Evolutionary conservation across 2,329 filamentous ascomycete species (phyloP).

Genomic region (Aspergillus intermedius): DNA sequence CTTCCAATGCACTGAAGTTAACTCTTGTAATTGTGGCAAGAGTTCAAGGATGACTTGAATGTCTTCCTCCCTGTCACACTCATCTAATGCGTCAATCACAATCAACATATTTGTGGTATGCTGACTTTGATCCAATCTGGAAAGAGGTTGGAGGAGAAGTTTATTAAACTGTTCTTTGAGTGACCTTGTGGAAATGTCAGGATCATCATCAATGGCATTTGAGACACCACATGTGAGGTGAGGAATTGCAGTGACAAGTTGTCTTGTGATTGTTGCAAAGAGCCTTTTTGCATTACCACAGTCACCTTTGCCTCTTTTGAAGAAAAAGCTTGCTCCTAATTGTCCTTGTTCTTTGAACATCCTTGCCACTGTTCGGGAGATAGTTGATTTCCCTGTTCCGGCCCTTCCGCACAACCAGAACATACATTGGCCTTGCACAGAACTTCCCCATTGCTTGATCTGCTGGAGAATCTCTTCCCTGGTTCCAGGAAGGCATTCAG

Average conservation of each 20-base stretch:
- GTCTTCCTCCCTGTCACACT: slow-evolving; percentile 14
- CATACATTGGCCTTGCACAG: too few species aligned
- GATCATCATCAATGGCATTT: background rate
- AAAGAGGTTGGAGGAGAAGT: background rate
- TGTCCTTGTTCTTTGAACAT: slow-evolving; percentile 1
- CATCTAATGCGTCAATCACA: slow-evolving; percentile 20
- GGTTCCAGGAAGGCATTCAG: slow-evolving; percentile 14
- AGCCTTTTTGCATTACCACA: background rate
- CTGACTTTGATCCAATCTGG: too few species aligned
- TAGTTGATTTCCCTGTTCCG: slow-evolving; percentile 4
- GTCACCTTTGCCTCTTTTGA: slow-evolving; percentile 4
- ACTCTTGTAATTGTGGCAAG: slow-evolving; percentile 6
- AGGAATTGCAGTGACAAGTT: too few species aligned
- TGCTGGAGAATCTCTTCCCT: background rate
- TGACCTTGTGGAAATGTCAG: background rate
- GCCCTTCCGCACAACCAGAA: too few species aligned
- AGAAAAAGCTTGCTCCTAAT: background rate
- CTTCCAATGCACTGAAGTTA: slow-evolving; percentile 6
- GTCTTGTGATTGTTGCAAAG: too few species aligned
- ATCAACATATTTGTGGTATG: background rate
- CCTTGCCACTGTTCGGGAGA: slow-evolving; percentile 6
- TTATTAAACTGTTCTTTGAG: background rate
- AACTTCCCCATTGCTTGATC: too few species aligned
- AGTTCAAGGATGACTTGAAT: slow-evolving; percentile 16
- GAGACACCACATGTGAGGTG: too few species aligned